Conservation (phyloP, 192 early-diverging fungal genomes). For the Diversispora eburnea region DNA sequence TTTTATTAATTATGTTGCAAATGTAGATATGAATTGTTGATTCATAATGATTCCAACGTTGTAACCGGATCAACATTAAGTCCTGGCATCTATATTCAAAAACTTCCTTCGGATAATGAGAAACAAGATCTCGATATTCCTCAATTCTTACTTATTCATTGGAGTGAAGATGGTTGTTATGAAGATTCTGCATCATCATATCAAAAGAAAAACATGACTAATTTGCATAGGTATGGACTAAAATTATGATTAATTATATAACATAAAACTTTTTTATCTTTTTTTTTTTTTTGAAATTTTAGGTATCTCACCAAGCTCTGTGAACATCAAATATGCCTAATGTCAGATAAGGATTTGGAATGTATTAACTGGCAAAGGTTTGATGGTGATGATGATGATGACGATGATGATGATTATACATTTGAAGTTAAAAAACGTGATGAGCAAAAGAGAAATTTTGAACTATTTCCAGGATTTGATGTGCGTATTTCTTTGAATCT, state of each 20-base stretch:
- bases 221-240: conserved; percentile 24
- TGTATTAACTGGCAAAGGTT: neutral
- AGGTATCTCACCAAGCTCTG: conserved; percentile 24
- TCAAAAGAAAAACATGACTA: conserved; percentile 30
- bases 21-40: conserved; percentile 6
- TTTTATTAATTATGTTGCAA: neutral
- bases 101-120: neutral
- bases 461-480: too few species aligned
- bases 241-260: neutral
- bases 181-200: conserved; percentile 24
- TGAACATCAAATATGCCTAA: conserved; percentile 19
- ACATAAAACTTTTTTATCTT: neutral
- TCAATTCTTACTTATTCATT: conserved; percentile 27
- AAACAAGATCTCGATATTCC: neutral
- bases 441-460: too few species aligned
- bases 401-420: neutral
- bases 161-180: conserved; percentile 30
- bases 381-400: neutral
- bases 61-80: neutral
- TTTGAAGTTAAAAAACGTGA: too few species aligned
- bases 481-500: too few species aligned
- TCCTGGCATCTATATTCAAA: conserved; percentile 24
- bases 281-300: neutral
- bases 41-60: neutral
- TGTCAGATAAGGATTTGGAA: neutral